Percentiles rank a stretch among this genome's conserved stretches.
These are phyloP conservation scores for Eleusine indica DNA, from an alignment of 176 grass and related monocot genomes.

Conservation along the genomic window DNA sequence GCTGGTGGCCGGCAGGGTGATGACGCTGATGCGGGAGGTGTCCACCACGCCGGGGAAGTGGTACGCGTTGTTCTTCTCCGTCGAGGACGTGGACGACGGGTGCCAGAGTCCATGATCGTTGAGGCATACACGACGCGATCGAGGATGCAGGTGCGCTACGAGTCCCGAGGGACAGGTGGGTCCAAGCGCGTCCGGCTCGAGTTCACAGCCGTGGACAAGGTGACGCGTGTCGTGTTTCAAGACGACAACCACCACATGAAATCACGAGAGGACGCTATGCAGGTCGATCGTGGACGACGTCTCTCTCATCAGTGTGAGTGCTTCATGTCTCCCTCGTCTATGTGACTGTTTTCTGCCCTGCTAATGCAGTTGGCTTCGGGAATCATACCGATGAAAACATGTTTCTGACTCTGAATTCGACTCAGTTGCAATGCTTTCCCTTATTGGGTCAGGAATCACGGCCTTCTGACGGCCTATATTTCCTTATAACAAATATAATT, in stretches of 20 bases:
- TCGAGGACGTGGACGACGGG: background rate
- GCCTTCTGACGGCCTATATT: no score
- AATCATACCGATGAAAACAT: no score
- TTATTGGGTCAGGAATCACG: no score
- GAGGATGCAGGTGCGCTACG: background rate
- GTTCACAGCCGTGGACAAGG: background rate
- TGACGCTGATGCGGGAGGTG: background rate
- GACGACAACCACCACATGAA: conserved; percentile 1
- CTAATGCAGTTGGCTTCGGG: no score
- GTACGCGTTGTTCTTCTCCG: conserved; percentile 1
- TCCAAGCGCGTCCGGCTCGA: background rate
- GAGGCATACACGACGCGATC: background rate
- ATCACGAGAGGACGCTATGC: background rate
- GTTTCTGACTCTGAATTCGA: no score
- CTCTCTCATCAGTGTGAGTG: background rate
- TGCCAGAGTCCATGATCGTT: background rate
- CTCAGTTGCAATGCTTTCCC: no score
- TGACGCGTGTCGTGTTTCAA: background rate
- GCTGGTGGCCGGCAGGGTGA: conserved; percentile 57
- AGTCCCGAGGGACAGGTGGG: background rate
- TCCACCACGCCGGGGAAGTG: background rate
- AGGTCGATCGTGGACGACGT: background rate
- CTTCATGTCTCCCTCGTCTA: no score
- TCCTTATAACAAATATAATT: no score
- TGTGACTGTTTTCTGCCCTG: no score